phyloP scores from a whole-genome alignment of 495 filamentous ascomycete species.

The Apiosordaria backusii region DNA sequence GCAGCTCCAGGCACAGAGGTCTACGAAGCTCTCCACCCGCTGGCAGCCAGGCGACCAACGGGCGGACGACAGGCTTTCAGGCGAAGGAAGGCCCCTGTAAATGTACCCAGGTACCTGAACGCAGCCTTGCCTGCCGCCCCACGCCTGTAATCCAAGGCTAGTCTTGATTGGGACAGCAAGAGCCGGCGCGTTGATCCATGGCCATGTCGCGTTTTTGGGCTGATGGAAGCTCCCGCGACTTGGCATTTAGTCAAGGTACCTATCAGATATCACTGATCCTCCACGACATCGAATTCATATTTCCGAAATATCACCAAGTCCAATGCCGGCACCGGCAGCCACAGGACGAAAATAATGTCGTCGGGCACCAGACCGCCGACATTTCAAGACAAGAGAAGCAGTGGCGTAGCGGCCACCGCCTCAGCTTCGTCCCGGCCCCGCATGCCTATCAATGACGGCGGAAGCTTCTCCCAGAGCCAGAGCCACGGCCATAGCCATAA shows the following conservation, averaged over 20 bases:
- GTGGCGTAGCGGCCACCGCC: conserved; percentile 31
- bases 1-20: conserved; percentile 36
- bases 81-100: conserved; percentile 9
- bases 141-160: background rate
- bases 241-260: conserved; percentile 11
- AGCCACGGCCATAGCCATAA: conserved; percentile 6
- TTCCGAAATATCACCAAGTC: background rate
- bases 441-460: conserved; percentile 31
- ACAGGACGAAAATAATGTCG: conserved; percentile 34
- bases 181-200: background rate
- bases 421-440: conserved; percentile 35
- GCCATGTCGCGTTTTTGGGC: conserved; percentile 17
- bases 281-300: no score
- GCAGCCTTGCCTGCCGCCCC: background rate
- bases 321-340: conserved; percentile 15
- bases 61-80: conserved; percentile 11
- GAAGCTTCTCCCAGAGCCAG: conserved; percentile 26
- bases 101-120: conserved; percentile 18
- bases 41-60: conserved; percentile 22
- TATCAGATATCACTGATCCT: background rate
- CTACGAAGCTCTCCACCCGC: conserved; percentile 29
- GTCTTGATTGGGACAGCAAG: background rate
- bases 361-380: conserved; percentile 32
- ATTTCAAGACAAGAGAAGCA: conserved; percentile 40
- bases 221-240: conserved; percentile 15